phyloP scores from a whole-genome alignment of 768 basidiomycete species.

The Panaeolus cyanescens region DNA sequence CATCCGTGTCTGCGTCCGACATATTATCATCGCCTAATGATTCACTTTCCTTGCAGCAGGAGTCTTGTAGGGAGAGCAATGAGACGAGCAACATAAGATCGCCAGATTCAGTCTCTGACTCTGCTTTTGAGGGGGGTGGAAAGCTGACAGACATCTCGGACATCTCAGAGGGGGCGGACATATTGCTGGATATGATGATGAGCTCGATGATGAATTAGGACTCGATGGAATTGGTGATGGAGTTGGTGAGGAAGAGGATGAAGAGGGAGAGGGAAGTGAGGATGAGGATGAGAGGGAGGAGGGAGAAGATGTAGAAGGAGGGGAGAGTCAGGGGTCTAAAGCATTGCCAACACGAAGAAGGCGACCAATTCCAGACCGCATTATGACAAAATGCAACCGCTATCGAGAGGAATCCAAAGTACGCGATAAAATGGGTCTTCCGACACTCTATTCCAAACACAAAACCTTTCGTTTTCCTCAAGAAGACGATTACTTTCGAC shows the following conservation, averaged over 20 bases:
- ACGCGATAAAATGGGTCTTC: not conserved
- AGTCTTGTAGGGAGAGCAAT: too few relatives aligned
- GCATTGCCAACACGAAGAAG: not conserved
- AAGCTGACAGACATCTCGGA: too few relatives aligned
- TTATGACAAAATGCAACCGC: not conserved
- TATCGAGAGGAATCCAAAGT: not conserved
- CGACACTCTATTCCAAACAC: not conserved
- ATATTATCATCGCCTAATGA: too few relatives aligned
- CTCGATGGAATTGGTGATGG: constrained; percentile 4
- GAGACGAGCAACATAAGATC: too few relatives aligned
- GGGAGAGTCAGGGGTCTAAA: not conserved
- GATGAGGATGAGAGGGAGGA: not conserved
- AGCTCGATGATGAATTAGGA: not conserved
- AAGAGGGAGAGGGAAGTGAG: not conserved
- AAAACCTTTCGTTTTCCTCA: not conserved
- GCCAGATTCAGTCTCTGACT: too few relatives aligned
- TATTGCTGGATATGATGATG: too few relatives aligned
- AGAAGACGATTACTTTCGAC: not conserved
- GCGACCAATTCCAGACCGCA: not conserved
- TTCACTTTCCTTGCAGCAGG: too few relatives aligned
- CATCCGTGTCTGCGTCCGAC: too few relatives aligned
- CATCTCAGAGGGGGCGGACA: too few relatives aligned
- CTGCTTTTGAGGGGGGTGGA: too few relatives aligned
- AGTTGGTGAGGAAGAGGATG: not conserved
- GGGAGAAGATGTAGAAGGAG: not conserved